A percentile compares a stretch with the other conserved stretches of the same genome.
These are phyloP conservation scores for Acanthamoeba castellanii DNA, from an alignment of 208 protist species.

Conservation along the genomic window DNA sequence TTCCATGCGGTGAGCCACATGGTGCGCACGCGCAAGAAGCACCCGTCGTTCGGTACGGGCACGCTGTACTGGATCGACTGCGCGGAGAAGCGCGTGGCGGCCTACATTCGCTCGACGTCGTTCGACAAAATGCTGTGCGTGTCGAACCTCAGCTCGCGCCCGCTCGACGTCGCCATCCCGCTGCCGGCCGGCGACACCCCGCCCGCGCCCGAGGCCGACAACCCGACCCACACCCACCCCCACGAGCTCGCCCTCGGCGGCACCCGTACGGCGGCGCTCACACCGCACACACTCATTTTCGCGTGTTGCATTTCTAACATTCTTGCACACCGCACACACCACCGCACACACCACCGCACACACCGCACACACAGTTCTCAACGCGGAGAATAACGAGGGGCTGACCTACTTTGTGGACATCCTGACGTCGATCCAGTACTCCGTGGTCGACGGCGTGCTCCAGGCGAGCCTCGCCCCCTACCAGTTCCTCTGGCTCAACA, in stretches of 20 bases:
- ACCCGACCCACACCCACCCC: not conserved
- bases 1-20: slow-evolving; percentile 81
- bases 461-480: slow-evolving; percentile 64
- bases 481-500: slow-evolving; percentile 77
- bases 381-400: not conserved
- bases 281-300: no score
- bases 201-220: not conserved
- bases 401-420: slow-evolving; percentile 44
- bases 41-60: slow-evolving; percentile 80
- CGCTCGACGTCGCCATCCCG: not conserved
- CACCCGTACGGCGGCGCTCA: not conserved
- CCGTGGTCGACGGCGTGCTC: slow-evolving; percentile 3
- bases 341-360: not conserved
- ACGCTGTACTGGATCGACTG: slow-evolving; percentile 77
- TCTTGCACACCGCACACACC: not conserved
- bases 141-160: slow-evolving; percentile 78
- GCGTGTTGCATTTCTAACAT: not conserved
- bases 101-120: slow-evolving; percentile 78
- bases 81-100: slow-evolving; percentile 69
- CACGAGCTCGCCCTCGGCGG: slow-evolving; percentile 20
- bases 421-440: slow-evolving; percentile 73
- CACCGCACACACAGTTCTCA: not conserved
- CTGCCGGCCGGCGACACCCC: not conserved
- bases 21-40: slow-evolving; percentile 79
- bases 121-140: slow-evolving; percentile 83